phyloP scores from a whole-genome alignment of 106 monocot genomes.

The Platanthera zijinensis region DNA sequence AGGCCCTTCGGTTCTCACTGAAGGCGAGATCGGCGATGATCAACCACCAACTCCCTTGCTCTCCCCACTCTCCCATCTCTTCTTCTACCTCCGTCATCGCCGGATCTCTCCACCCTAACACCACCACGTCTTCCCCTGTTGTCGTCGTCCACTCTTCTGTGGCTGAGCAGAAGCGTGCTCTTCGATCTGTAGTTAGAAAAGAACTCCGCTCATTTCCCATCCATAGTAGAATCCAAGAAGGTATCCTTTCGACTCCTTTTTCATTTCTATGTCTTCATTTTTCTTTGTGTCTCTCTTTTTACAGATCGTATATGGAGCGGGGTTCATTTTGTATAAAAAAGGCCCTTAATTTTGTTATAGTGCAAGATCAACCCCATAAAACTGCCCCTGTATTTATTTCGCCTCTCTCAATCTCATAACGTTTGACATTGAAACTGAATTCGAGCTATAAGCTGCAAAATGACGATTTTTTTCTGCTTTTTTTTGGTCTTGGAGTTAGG shows the following conservation, averaged over 20 bases:
- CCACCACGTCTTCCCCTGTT: neutral
- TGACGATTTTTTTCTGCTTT: neutral
- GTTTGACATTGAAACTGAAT: neutral
- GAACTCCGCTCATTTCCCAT: neutral
- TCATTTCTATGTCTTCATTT: neutral
- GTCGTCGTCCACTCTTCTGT: neutral
- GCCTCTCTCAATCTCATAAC: neutral
- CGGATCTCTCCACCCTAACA: neutral
- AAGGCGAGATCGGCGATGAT: constrained; percentile 1
- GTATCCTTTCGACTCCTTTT: neutral
- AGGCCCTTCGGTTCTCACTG: neutral
- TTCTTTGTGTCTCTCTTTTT: neutral
- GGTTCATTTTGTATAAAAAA: neutral
- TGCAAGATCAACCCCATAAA: neutral
- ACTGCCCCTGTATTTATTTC: neutral
- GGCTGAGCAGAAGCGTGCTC: constrained; percentile 11
- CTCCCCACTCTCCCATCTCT: neutral
- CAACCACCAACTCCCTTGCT: neutral
- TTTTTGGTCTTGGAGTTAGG: neutral
- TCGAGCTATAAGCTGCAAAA: neutral
- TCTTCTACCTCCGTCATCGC: neutral
- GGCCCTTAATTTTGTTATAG: neutral
- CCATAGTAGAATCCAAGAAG: neutral
- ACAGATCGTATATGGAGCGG: neutral
- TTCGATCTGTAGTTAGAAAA: constrained; percentile 2